Evolutionary conservation across 352 stramenopile genomes (phyloP), one percentile per base, ranked within the genome.

Genomic region (Phytophthora colocasiae): DNA sequence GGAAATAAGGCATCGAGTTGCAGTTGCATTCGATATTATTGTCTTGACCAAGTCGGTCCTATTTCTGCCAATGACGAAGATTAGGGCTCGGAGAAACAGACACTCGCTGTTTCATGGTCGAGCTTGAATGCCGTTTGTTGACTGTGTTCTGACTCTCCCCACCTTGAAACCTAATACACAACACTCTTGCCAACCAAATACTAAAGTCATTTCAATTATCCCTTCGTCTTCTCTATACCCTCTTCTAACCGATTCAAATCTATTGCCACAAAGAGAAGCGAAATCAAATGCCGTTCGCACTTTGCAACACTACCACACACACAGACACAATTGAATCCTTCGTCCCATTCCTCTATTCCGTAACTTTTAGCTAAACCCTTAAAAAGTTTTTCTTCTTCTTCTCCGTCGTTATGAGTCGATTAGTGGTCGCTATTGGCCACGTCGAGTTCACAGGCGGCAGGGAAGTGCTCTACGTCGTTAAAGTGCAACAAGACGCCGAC

Each of bases 401-500:
- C 17, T 10, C 11, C 17, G 15, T 41, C 14, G 19, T 32, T 32
- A 93, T 93, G 85, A 91, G 85, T 71, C 80, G 80, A 39, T 77
- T 93, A 44, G 79, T 90, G 52, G 85, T 93, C 34, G 69, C 82
- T 55, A 90, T 93, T 65, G 79, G 77, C 51, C 85, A 91, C 64
- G 83, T 91, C 61, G 85, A 93, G 78, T 90, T 93, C 74, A 91
- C 82, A 31, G 75, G 78, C 58, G 73, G 71, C 39, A 80, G 78
- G 55, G 73, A 91, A 58, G 87, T 87, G 27, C 69, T 93, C 24
- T 93, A 93, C 68, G 82, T 93, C 19, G 60, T 93, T 31, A 87
- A 86, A 6, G 85, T 93, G 44, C 84, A 90, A 61, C 85, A 91
- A 58, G 85, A 93, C 53, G 56, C 56, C 3, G 85, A 93, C 58